Conservation (phyloP, 441 rosid species). For the Rhodomyrtus psidioides region DNA sequence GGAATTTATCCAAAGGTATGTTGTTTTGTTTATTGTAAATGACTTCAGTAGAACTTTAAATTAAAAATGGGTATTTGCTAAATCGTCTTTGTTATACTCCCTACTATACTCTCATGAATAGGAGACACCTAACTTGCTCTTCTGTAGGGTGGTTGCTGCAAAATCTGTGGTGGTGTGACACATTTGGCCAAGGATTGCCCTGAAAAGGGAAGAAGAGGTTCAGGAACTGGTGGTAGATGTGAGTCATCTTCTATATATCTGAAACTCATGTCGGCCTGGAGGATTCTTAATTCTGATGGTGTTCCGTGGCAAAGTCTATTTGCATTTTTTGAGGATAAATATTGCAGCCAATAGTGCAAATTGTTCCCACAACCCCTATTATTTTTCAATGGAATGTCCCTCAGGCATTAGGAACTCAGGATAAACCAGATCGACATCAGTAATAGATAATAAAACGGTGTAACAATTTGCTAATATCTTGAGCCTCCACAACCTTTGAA, state of each 20-base stretch:
- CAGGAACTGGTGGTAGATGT: conserved; percentile 23
- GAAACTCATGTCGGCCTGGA: not conserved
- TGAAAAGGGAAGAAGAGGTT: conserved; percentile 39
- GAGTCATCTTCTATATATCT: not conserved
- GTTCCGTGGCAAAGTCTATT: not conserved
- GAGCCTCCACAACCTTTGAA: not conserved
- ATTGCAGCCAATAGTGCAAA: not conserved
- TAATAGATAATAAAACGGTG: not conserved
- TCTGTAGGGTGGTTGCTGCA: conserved; percentile 79
- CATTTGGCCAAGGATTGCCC: conserved; percentile 96
- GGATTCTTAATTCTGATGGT: not conserved
- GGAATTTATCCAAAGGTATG: conserved; percentile 94
- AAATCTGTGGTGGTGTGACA: conserved; percentile 83
- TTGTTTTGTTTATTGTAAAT: not conserved
- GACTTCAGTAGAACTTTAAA: not conserved
- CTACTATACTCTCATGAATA: not conserved
- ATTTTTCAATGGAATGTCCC: not conserved
- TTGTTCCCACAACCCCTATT: not conserved
- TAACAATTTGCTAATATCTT: not conserved
- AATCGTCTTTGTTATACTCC: not conserved
- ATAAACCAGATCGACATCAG: not conserved
- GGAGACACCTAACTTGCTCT: not conserved
- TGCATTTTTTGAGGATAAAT: not conserved
- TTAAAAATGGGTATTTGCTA: not conserved
- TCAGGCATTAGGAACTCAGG: not conserved